Base-by-base conservation (phyloP, 2,329 filamentous ascomycete species). In the Emergomyces orientalis region DNA sequence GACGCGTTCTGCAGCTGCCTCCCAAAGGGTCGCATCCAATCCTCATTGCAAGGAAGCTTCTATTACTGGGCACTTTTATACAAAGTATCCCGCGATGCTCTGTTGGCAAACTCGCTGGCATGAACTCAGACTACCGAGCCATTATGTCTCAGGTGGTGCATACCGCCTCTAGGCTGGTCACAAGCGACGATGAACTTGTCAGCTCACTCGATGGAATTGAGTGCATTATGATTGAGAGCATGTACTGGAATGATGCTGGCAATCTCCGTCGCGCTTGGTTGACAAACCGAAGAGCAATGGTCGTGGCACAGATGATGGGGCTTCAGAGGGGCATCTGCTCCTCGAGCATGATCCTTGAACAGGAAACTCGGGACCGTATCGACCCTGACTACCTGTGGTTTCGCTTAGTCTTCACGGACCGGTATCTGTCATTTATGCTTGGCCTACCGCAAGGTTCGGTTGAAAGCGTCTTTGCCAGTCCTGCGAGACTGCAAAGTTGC, bases 11-110 rank as follows among this genome's bases (percentile, higher is more conserved):
- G 14, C 69, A 71, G 39, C 65, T 72, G 61, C 79, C 76, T 1
- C 70, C 72, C 0, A 63, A 64, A 19, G 72, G 70, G 0, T 75
- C 74, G 32, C 82, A 84, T 67, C 82, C 82, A 0, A 73, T 79
- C 2, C 64, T 82, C 6, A 70, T 84, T 1, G 80, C 81, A 1
- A 78, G 76, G 62, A 74, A 77, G 7, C 74, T 84, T 27, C 72
- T 84, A 13, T 76, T 80, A 34, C 65, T 83, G 3, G 74, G 75
- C 1, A 73, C 77, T 14, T 79, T 76, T 63, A 72, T 83, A 13
- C 81, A 83, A 68, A 77, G 79, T 37, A 69, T 81, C 39, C 73
- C 76, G 0, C 76, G 76, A 0, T 63, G 64, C 39, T 70, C 71
- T 22, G 65, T 74, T 63, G 34, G 52, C 67, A 47, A 47, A 60